A percentile compares a stretch with the other conserved stretches of the same genome.
These are phyloP conservation scores for Ambrosiella xylebori DNA, from an alignment of 2,329 filamentous ascomycete genomes.

Conservation along the genomic window DNA sequence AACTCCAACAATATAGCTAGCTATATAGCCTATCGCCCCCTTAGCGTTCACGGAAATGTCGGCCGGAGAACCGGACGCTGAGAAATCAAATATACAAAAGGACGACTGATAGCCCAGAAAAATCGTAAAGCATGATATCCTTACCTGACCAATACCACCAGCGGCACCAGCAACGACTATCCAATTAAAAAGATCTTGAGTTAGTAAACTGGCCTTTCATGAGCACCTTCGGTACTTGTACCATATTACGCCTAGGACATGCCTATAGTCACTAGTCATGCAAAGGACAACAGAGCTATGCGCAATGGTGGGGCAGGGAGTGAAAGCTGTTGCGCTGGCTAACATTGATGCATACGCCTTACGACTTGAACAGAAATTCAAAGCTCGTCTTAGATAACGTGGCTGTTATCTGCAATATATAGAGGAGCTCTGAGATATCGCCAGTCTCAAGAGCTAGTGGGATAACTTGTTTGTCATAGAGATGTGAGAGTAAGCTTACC, in stretches of 20 bases:
- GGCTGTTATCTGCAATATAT: no score
- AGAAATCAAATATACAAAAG: background rate
- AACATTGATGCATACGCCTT: background rate
- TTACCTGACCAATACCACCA: conserved; percentile 95
- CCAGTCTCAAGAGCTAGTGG: no score
- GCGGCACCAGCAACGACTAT: conserved; percentile 80
- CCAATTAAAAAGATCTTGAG: conserved; percentile 12
- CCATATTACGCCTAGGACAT: background rate
- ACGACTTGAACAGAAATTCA: background rate
- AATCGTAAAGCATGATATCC: conserved; percentile 16
- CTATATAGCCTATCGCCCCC: conserved; percentile 1
- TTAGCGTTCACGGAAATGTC: background rate
- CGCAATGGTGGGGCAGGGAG: background rate
- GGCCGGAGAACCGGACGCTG: background rate
- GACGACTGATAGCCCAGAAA: background rate
- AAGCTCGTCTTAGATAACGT: background rate
- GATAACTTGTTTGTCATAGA: background rate
- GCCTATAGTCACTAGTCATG: background rate
- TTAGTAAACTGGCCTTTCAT: background rate
- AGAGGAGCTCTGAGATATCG: no score
- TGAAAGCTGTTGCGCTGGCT: background rate
- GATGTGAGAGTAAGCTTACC: conserved; percentile 25
- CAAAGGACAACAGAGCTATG: background rate
- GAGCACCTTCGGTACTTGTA: background rate
- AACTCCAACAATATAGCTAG: background rate